Evolutionary conservation across 129 eudicot species (phyloP).

Genomic region (Chrysanthemum lavandulifolium): DNA sequence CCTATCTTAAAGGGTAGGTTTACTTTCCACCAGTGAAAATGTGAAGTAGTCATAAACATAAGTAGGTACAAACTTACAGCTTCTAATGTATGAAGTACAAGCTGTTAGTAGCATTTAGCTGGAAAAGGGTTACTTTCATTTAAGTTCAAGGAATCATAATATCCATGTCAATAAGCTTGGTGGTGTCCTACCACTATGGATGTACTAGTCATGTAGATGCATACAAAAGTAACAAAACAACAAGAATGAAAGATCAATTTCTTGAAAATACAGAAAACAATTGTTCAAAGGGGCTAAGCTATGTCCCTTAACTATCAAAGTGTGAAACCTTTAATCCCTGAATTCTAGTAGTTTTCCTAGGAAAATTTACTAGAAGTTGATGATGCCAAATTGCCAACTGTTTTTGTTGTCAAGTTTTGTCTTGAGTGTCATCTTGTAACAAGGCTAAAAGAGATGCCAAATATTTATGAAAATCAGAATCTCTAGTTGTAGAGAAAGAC

Average conservation of each 20-base stretch:
- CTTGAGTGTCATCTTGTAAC: slow-evolving; percentile 18
- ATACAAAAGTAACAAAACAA: slow-evolving; percentile 24
- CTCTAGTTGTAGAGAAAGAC: neutral
- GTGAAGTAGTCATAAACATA: neutral
- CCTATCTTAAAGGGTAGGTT: slow-evolving; percentile 29
- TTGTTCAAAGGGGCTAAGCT: slow-evolving; percentile 2
- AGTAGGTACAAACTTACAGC: neutral
- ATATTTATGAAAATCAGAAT: neutral
- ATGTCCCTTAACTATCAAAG: slow-evolving; percentile 5
- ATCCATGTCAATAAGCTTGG: slow-evolving; percentile 27
- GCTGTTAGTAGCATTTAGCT: neutral
- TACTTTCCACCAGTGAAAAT: slow-evolving; percentile 19
- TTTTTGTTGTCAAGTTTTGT: slow-evolving; percentile 12
- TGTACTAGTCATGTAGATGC: slow-evolving; percentile 21
- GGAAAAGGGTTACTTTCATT: slow-evolving; percentile 32
- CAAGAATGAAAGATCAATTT: slow-evolving; percentile 26
- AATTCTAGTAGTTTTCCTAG: neutral
- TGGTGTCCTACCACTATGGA: slow-evolving; percentile 33
- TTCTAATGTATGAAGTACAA: slow-evolving; percentile 22
- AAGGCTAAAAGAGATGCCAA: slow-evolving; percentile 11
- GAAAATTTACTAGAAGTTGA: slow-evolving; percentile 11
- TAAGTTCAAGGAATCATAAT: slow-evolving; percentile 25
- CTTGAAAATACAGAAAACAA: slow-evolving; percentile 17
- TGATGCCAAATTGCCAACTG: slow-evolving; percentile 20
- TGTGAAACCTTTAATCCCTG: slow-evolving; percentile 3